Evolutionary conservation across 495 filamentous ascomycete genomes (phyloP), one percentile per base, ranked within the genome.

Genomic region (Xylaria palmicola): DNA sequence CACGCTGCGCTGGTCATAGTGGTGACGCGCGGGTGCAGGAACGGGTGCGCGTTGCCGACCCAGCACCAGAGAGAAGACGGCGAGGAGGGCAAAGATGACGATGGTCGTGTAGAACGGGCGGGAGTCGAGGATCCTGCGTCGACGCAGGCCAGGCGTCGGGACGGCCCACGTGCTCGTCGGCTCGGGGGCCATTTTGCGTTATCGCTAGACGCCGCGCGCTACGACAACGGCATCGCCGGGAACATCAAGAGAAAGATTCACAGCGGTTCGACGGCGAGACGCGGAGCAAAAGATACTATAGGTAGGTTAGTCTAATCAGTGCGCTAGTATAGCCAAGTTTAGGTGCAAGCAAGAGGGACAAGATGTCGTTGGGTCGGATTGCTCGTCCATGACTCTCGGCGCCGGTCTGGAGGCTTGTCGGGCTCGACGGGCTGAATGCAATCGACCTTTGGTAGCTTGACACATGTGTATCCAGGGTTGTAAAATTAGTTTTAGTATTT

Each of bases 21-120:
- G 26, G 39, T 36, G 44, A 4, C 15, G 56, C 7, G 47, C 44
- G 10, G n/a, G 6, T 20, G 37, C 24, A 24, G 45, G 51, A 8
- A 36, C 6, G 32, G 45, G 26, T 12, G 37, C 39, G n/a, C 13
- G 20, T n/a, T 43, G 24, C 37, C 4, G 54, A 27, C 19, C 30
- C 52, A 30, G 40, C 32, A 74, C 62, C 27, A 76, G 58, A 3
- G 74, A 65, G 37, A 69, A 75, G 7, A 72, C 63, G 17, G 73
- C 65, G 53, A 81, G 64, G 17, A 76, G 43, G 40, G 67, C 68
- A 50, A 81, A 49, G 48, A 80, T 56, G 17, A 76, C 43, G 15
- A 72, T 47, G 0, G 70, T 72, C 4, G 69, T 66, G 50, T 77
- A 72, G 26, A 76, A 76, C 1, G 77, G 78, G 43, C 75, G 71